Base-by-base conservation (phyloP, 1,139 yeast species). In the Blastobotrys ciferrii region DNA sequence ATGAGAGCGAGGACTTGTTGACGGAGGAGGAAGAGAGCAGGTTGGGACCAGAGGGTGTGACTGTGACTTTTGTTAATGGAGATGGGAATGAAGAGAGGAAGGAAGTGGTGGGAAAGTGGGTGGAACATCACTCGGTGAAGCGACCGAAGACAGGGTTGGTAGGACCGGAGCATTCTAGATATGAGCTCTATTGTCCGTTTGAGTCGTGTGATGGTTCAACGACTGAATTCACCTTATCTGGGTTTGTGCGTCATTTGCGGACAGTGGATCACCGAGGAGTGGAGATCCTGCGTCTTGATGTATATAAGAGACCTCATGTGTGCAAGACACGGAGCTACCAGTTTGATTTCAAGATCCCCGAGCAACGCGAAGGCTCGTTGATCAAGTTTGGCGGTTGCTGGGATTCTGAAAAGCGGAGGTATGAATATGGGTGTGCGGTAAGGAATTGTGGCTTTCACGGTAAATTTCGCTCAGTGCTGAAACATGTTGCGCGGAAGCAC, bases 151-250 rank as follows among this genome's bases (percentile, higher is more conserved):
- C 20, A 4, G 18, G 28, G 9, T 23, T 23, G 28, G 9, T 23
- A 23, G 38, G 15, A 12, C 38, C 38, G 11, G 38, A n/a, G 12
- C 17, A 17, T 14, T 33, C 38, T 33, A 13, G 38, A 11, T 33
- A 33, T 33, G 38, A 33, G 15, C 15, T n/a, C 20, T 33, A 9
- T 19, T 33, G 38, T 12, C 38, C 38, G 5, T 33, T 33, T 17
- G 17, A 17, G 6, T n/a, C 18, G 12, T 33, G 38, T 17, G 38
- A 33, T 7, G 38, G 4, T 33, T 17, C 17, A 17, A 11, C 12
- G 38, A 33, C 12, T 6, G 17, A 14, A 15, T 33, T n/a, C 12
- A 13, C 13, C 4, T 14, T 33, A 9, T 13, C 38, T 5, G 19
- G 38, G 7, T 14, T 33, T 15, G 38, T 33, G 7, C 38, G 38